Evolutionary conservation across 2,329 filamentous ascomycete genomes (phyloP), one percentile per base, ranked within the genome.

Genomic region (Epichloe hybrida): DNA sequence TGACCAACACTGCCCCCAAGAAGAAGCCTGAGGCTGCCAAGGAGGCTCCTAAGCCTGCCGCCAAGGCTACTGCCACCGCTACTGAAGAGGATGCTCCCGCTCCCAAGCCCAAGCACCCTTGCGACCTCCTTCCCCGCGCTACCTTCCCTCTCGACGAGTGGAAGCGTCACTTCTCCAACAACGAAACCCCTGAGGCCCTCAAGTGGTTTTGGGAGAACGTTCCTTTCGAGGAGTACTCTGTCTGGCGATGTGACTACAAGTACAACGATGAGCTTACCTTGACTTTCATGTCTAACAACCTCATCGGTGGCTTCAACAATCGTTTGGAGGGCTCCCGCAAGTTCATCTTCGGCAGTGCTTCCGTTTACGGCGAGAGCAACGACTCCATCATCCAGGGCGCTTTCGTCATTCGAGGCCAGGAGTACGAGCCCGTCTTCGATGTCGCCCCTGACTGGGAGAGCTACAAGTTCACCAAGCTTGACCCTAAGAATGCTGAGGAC

Each of bases 141-240:
- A 82, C 84, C 52, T 80, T 95, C 66, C 77, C 85, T 61, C 80
- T 98, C 52, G 93, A 98, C 67, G 93, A 98, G 75, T 95, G 85
- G 87, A 98, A 98, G 86, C 89, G 93, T 67, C 84, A 88, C 72
- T 98, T 95, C 83, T 98, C 93, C 65, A 98, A 98, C 83, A 80
- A 85, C 69, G 88, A 96, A 57, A 90, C 87, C 61, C 76, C 83
- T 57, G 83, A 77, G 57, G 88, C 91, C 63, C 76, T 97, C 64
- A 90, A 91, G 70, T 97, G 86, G 86, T 97, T 98, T 84, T 98
- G 91, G 91, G 83, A 96, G 76, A 88, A 94, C 72, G 81, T 82
- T 73, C 91, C 93, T 67, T 84, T 93, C 62, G 84, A 89, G 58
- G 93, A 98, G 74, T 98, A 93, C 81, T 95, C 89, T 51, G 74